These are phyloP conservation scores for Penicillium waksmanii DNA, from an alignment of 495 filamentous ascomycete species.

Conservation along the genomic window DNA sequence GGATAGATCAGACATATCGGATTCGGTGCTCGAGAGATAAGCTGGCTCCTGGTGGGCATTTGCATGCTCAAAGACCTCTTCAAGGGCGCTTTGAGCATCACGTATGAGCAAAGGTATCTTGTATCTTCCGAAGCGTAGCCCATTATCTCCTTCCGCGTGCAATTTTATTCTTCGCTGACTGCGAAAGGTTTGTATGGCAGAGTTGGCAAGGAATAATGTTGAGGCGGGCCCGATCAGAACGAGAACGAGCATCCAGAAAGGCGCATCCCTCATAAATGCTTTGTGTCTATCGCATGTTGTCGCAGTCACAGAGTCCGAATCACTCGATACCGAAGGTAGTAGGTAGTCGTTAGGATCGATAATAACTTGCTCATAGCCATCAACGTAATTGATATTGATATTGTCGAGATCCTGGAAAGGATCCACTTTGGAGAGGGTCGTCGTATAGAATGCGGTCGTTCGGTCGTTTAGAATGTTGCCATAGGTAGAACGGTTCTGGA, in stretches of 20 bases:
- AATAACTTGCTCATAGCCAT: conserved; percentile 76
- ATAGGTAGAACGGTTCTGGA: conserved; percentile 75
- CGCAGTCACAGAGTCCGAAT: conserved; percentile 36
- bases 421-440: conserved; percentile 70
- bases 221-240: conserved; percentile 71
- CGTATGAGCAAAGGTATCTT: conserved; percentile 75
- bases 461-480: conserved; percentile 86
- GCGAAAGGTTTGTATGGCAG: conserved; percentile 70
- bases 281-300: conserved; percentile 33
- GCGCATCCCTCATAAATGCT: conserved; percentile 44
- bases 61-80: conserved; percentile 72
- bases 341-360: conserved; percentile 70
- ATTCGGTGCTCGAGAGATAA: conserved; percentile 55
- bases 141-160: conserved; percentile 73
- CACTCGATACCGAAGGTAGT: conserved; percentile 41
- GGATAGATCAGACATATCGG: conserved; percentile 23
- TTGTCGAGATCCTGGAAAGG: conserved; percentile 69
- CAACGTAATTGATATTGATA: conserved; percentile 69
- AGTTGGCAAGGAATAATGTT: conserved; percentile 72
- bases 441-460: conserved; percentile 80
- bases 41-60: conserved; percentile 64
- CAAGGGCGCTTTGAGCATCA: conserved; percentile 70
- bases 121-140: conserved; percentile 66
- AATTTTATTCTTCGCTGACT: conserved; percentile 73
- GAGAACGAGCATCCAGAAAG: conserved; percentile 63